Base-by-base conservation (phyloP, 305 asterid species). In the Fraxinus nigra region DNA sequence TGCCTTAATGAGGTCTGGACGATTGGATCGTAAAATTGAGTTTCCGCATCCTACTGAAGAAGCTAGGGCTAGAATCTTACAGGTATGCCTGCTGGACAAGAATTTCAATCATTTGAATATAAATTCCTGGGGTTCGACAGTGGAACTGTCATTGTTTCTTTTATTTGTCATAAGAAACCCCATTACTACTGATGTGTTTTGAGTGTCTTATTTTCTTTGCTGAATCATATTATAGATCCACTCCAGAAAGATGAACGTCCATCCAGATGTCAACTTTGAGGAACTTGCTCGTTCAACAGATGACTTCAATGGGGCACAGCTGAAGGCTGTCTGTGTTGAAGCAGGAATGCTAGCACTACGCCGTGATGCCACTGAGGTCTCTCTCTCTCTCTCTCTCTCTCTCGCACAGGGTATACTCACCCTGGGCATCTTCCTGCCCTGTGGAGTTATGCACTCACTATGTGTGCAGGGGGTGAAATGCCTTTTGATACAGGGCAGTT, bases 11-110 rank as follows among this genome's bases (percentile, higher is more conserved):
- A 88, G 97, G 32, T 92, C 98, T 78, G 98, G 98, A 76, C 90
- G 98, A 54, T 88, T 95, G 87, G 98, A 95, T 90, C 98, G 98
- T 67, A 95, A 95, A 86, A 92, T 94, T 78, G 97, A 92, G 82
- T 91, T 92, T 48, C 97, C 97, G 34, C 95, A 92, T 80, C 94
- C 97, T 48, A 79, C 94, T 9, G 97, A 92, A 83, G 97, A 91
- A 82, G 95, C 93, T 67, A 89, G 97, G 85, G 95, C 95, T 82
- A 89, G 95, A 9, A 92, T 92, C 78, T 84, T 92, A 91, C 95
- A 91, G 92, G 97, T 91, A 63, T 20, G 72, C 48, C 75, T 59
- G 75, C 76, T 38, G 32, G 28, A 35, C 26, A 4, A 56, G 34
- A 63, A 63, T 63, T 63, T 24, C 72, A 24, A 63, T 63, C 34